Percentiles rank a stretch among this genome's conserved stretches.
phyloP scores from a whole-genome alignment of 176 grass and related monocot species.

The Lolium perenne region DNA sequence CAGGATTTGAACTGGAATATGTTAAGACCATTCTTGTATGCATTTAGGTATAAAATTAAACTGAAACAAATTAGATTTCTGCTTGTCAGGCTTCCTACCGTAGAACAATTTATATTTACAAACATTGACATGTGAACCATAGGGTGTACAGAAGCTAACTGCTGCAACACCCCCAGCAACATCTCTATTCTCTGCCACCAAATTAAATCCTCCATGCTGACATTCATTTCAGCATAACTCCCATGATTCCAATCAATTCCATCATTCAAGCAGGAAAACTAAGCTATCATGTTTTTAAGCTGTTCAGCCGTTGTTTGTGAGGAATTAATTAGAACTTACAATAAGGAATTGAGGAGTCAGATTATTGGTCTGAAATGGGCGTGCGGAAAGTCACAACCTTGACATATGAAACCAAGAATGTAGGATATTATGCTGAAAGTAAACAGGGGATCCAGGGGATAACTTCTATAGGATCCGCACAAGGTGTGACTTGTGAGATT shows the following conservation, averaged over 20 bases:
- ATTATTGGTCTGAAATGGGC: neutral
- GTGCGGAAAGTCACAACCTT: slow-evolving; percentile 4
- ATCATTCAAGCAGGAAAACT: neutral
- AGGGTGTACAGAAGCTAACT: neutral
- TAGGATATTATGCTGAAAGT: neutral
- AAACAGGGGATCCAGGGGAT: neutral
- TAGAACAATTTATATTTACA: neutral
- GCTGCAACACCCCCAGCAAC: neutral
- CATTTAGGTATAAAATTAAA: neutral
- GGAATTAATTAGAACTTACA: slow-evolving; percentile 9
- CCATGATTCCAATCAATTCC: slow-evolving; percentile 18
- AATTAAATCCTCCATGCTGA: neutral
- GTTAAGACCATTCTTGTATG: neutral
- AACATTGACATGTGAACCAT: neutral
- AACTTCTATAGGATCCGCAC: neutral
- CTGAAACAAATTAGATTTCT: neutral
- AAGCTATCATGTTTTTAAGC: neutral
- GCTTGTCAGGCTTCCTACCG: neutral
- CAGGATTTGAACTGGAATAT: neutral
- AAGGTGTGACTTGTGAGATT: neutral
- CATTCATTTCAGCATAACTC: neutral
- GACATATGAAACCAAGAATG: neutral
- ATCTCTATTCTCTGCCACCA: neutral
- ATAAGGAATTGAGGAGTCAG: slow-evolving; percentile 2
- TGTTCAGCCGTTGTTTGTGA: slow-evolving; percentile 11